Conservation (phyloP, 2,329 filamentous ascomycete genomes). For the Scedosporium apiospermum region DNA sequence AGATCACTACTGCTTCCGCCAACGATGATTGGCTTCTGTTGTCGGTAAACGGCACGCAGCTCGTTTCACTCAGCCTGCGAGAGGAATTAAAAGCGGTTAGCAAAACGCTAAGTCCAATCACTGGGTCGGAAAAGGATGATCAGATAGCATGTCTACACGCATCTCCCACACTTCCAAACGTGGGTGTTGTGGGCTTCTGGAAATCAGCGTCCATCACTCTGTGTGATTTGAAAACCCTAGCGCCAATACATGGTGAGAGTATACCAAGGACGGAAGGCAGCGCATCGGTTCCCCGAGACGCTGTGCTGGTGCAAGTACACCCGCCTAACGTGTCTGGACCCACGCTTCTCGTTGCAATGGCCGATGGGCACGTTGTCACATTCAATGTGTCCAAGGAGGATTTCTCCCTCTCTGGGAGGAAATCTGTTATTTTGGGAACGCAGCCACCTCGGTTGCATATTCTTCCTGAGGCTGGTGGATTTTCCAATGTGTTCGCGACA, state of each 20-base stretch:
- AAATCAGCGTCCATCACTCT: slow-evolving; percentile 71
- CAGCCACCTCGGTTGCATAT: slow-evolving; percentile 75
- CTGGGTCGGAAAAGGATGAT: slow-evolving; percentile 45
- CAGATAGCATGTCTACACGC: slow-evolving; percentile 82
- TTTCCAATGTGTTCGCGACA: slow-evolving; percentile 81
- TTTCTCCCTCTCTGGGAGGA: slow-evolving; percentile 60
- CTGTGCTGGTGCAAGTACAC: slow-evolving; percentile 71
- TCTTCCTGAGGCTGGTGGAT: slow-evolving; percentile 56
- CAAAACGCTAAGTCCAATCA: slow-evolving; percentile 34
- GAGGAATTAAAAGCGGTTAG: slow-evolving; percentile 47
- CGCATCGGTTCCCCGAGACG: slow-evolving; percentile 71
- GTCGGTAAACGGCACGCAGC: slow-evolving; percentile 62
- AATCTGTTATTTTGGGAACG: slow-evolving; percentile 76
- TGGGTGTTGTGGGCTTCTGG: slow-evolving; percentile 83
- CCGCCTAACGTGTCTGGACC: slow-evolving; percentile 47
- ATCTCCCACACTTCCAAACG: slow-evolving; percentile 48
- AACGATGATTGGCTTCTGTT: slow-evolving; percentile 63
- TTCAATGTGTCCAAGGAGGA: slow-evolving; percentile 59
- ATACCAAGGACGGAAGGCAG: slow-evolving; percentile 53
- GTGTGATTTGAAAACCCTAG: slow-evolving; percentile 56
- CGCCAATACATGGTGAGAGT: slow-evolving; percentile 54
- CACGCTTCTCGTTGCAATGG: slow-evolving; percentile 81
- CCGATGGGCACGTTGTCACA: slow-evolving; percentile 82
- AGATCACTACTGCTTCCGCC: slow-evolving; percentile 70
- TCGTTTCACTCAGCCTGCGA: slow-evolving; percentile 59